Base-by-base conservation (phyloP, 345 rosid genomes). In the Hibiscus mutabilis region DNA sequence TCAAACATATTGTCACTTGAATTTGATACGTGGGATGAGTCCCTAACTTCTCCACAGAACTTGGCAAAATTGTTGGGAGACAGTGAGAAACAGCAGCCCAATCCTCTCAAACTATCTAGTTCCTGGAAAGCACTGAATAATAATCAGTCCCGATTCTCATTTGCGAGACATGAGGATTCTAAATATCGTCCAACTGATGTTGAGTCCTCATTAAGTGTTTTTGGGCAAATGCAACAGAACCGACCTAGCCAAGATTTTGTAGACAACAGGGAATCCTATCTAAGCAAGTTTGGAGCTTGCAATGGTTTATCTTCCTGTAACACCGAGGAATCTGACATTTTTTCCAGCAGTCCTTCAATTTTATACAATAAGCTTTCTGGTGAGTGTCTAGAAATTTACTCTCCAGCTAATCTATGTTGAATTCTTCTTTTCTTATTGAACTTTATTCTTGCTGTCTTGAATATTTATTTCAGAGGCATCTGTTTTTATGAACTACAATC, bases 141-240 rank as follows among this genome's bases (percentile, higher is more conserved):
- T 63, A 77, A 59, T 67, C 95, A 94, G 78, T 91, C 97, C 60
- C 86, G 96, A 77, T 91, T 94, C 81, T 91, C 96, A 19, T 89
- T 89, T 76, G 97, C 98, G 0, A 80, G 97, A 75, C 88, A 87
- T 61, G 96, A 89, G 29, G 93, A 84, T 40, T 73, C 84, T 1
- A 82, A 68, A 67, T 75, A 77, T 69, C 90, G 83, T 67, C 67
- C 70, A 40, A 73, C 65, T 77, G 86, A 84, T 56, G 69, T 29
- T 59, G 78, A 81, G 60, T 73, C 76, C 4, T 66, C 87, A 6
- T 80, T 69, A 71, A 73, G 69, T 74, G 75, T 61, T 19, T 73
- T 73, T 60, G 83, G 86, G 58, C 88, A 85, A 70, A 63, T 79
- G 52, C 73, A 79, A 33, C 82, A 75, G 73, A 83, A 63, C 74